Evolutionary conservation across 1,139 yeast genomes (phyloP).

Genomic region (Suhomyces yuchorum): DNA sequence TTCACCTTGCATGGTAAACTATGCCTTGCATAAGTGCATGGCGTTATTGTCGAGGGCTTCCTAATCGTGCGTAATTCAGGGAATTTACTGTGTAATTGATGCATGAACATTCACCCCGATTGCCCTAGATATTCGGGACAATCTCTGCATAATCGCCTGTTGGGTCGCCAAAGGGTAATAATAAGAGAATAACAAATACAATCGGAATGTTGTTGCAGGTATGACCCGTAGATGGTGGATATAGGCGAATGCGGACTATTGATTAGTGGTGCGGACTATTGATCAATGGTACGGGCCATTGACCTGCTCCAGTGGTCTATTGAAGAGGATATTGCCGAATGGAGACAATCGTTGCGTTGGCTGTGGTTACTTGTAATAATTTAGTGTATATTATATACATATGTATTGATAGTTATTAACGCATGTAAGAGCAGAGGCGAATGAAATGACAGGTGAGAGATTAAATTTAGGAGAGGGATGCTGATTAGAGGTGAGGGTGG

Average conservation of each 20-base stretch:
- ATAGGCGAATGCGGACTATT: not conserved
- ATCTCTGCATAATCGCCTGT: not conserved
- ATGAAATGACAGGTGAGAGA: not conserved
- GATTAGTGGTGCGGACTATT: not conserved
- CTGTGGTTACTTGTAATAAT: not conserved
- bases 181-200: not conserved
- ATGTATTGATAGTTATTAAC: conserved; percentile 2
- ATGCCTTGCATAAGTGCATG: not conserved
- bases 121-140: not conserved
- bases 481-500: conserved; percentile 12
- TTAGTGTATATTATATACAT: conserved; percentile 13
- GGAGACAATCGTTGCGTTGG: not conserved
- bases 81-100: not conserved
- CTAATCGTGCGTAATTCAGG: not conserved
- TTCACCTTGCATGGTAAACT: not conserved
- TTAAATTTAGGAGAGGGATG: too few relatives aligned
- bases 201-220: not conserved
- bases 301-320: not conserved
- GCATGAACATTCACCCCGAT: not conserved
- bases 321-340: not conserved
- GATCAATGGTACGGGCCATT: not conserved
- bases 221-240: not conserved
- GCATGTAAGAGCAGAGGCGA: not conserved
- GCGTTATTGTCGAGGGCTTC: not conserved
- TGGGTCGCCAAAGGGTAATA: not conserved